A percentile compares a stretch with the other conserved stretches of the same genome.
These are phyloP conservation scores for Syzygium aqueum DNA, from an alignment of 345 rosid genomes.

Conservation along the genomic window DNA sequence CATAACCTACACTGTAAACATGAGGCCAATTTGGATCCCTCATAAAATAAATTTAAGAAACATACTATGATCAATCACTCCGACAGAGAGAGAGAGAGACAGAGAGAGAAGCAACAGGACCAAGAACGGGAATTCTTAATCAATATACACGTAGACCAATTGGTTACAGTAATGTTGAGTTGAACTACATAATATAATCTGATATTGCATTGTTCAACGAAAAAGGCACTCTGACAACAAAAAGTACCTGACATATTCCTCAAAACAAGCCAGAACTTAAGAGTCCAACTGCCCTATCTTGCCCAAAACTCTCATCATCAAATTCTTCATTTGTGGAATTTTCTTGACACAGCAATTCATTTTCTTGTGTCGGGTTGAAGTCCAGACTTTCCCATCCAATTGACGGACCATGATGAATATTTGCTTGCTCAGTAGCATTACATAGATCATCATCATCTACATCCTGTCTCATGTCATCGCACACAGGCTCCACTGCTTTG, in stretches of 20 bases:
- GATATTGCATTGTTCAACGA: neutral
- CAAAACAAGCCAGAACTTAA: slow-evolving; percentile 36
- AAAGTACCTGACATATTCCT: slow-evolving; percentile 44
- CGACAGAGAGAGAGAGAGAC: neutral
- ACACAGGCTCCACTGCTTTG: slow-evolving; percentile 28
- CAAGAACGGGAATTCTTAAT: neutral
- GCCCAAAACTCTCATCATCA: slow-evolving; percentile 59
- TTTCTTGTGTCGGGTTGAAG: slow-evolving; percentile 41
- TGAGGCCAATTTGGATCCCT: neutral
- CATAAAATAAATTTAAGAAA: neutral
- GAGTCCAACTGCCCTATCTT: slow-evolving; percentile 38
- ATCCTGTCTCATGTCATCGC: slow-evolving; percentile 33
- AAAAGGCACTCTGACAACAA: neutral
- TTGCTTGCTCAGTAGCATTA: slow-evolving; percentile 25
- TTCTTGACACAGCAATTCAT: slow-evolving; percentile 68
- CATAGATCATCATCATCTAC: slow-evolving; percentile 48
- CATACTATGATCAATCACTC: neutral
- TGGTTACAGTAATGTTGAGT: neutral
- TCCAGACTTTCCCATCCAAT: slow-evolving; percentile 50
- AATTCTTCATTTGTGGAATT: slow-evolving; percentile 85
- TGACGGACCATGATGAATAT: slow-evolving; percentile 30
- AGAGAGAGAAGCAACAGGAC: neutral
- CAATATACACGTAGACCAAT: neutral
- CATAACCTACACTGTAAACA: neutral
- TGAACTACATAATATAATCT: neutral